Evolutionary conservation across 129 eudicot species (phyloP), one percentile per base, ranked within the genome.

Genomic region (Tagetes patula): DNA sequence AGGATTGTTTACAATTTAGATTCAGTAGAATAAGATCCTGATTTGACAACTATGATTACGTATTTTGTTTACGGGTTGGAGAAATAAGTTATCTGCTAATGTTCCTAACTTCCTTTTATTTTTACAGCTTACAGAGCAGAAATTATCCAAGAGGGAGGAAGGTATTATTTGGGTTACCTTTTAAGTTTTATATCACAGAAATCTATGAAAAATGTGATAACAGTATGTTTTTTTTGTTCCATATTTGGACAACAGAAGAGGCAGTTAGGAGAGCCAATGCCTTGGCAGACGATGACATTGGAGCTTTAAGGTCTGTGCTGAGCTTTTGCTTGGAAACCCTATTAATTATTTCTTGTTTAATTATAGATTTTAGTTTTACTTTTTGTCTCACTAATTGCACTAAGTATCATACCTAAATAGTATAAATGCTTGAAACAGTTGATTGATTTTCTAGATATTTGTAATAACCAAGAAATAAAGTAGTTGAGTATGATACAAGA

Each of bases 261-360:
- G 96, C 90, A 76, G 84, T 84, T 71, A 87, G 96, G 85, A 85
- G 98, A 80, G 85, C 96, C 66, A 79, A 86, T 60, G 98, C 96
- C 55, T 59, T 84, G 87, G 92, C 84, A 80, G 74, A 84, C 64
- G 92, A 89, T 77, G 95, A 83, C 72, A 68, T 82, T 69, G 85
- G 64, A 40, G 78, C 87, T 68, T 79, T 93, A 77, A 89, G 98
- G 98, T 93, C 65, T 77, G 91, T 70, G 40, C 48, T 27, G 60
- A 71, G 79, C 27, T 31, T 74, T 73, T 61, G 48, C 60, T 60
- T 60, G 34, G 39, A 49, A 34, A 37, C 45, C 72, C 2, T 27
- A 45, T 5, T 43, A 36, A 8, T 47, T 31, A 8, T 47, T 31
- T 8, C 53, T 43, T 38, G 37, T 55, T 47, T 20, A 42, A 14